Percentiles rank a stretch among this genome's conserved stretches.
These are phyloP conservation scores for Leucocoprinus sp. DNA, from an alignment of 768 basidiomycete genomes.

Conservation along the genomic window DNA sequence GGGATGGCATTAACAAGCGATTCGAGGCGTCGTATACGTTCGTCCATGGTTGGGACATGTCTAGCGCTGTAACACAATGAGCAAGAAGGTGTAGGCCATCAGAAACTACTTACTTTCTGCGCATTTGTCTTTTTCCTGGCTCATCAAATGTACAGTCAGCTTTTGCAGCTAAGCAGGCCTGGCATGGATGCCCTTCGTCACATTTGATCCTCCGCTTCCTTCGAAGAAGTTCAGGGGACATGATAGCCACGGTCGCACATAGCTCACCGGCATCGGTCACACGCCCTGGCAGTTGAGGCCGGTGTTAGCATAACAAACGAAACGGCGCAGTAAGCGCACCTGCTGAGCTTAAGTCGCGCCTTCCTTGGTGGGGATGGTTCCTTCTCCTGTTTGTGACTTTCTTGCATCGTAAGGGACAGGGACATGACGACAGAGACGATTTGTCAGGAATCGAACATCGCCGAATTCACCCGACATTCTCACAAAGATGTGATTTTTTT, in stretches of 20 bases:
- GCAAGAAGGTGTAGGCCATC: not conserved
- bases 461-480: not conserved
- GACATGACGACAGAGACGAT: constrained; percentile 42
- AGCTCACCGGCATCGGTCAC: constrained; percentile 84
- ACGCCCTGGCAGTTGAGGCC: no score
- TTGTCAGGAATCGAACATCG: no score
- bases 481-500: no score
- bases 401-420: constrained; percentile 34
- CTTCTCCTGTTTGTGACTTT: constrained; percentile 35
- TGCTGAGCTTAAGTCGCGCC: constrained; percentile 83
- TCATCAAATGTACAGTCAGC: constrained; percentile 84
- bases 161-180: constrained; percentile 77
- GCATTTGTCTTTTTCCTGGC: constrained; percentile 77
- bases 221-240: constrained; percentile 11
- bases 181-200: constrained; percentile 84
- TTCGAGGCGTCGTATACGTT: constrained; percentile 84
- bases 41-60: constrained; percentile 76
- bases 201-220: constrained; percentile 82
- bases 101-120: constrained; percentile 66
- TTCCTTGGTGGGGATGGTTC: constrained; percentile 41
- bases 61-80: constrained; percentile 25
- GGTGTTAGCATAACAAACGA: not conserved
- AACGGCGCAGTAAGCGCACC: constrained; percentile 34
- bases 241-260: not conserved
- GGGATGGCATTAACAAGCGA: constrained; percentile 81